Percentiles rank a stretch among this genome's conserved stretches.
These are phyloP conservation scores for Psophocarpus tetragonolobus DNA, from an alignment of 306 rosid genomes.

Conservation along the genomic window DNA sequence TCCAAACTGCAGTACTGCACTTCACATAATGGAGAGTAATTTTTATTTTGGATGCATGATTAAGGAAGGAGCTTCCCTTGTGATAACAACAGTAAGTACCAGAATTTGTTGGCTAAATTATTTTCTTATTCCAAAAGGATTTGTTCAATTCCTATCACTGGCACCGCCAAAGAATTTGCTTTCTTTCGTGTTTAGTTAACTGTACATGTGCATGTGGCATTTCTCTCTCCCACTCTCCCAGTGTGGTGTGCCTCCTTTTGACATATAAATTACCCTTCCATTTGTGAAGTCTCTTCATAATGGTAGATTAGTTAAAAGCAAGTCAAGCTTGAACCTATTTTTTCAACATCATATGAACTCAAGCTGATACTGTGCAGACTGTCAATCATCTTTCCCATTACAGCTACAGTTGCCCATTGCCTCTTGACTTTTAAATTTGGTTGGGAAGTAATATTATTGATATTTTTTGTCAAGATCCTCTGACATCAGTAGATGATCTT, in stretches of 20 bases:
- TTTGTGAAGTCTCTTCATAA: constrained; percentile 6
- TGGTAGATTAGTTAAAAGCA: not conserved
- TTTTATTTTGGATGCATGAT: not conserved
- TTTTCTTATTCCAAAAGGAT: constrained; percentile 17
- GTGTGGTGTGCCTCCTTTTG: constrained; percentile 9
- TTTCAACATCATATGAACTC: constrained; percentile 4
- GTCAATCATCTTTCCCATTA: not conserved
- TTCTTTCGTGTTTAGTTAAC: not conserved
- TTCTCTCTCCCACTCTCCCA: not conserved
- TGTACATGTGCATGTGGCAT: not conserved
- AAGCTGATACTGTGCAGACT: constrained; percentile 11
- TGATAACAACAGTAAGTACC: not conserved
- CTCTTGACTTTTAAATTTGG: constrained; percentile 3
- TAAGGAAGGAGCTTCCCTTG: constrained; percentile 12
- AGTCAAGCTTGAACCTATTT: constrained; percentile 11
- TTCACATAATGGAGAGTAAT: constrained; percentile 1
- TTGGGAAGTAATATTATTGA: not conserved
- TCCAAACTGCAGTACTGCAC: constrained; percentile 6
- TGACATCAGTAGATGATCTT: not conserved
- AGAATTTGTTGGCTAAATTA: not conserved
- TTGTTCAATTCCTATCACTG: constrained; percentile 1
- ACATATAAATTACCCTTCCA: not conserved
- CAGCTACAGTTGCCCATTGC: not conserved
- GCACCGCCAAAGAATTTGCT: not conserved
- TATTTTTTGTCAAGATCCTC: not conserved